A percentile compares a stretch with the other conserved stretches of the same genome.
phyloP scores from a whole-genome alignment of 2,329 filamentous ascomycete species.

The Diaporthe nobilis region DNA sequence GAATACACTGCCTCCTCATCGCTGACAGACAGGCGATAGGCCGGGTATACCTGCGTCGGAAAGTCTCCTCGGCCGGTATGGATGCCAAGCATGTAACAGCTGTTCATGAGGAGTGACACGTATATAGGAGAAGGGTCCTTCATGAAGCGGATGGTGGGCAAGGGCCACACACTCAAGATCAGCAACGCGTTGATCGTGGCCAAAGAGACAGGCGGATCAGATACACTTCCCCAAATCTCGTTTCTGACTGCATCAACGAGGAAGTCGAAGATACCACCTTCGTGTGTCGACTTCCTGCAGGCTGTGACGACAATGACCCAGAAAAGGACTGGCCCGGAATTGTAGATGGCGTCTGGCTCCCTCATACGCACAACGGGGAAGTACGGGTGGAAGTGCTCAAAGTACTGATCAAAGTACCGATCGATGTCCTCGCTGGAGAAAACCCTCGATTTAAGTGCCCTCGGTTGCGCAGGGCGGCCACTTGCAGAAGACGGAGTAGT shows the following conservation, averaged over 20 bases:
- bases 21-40: conserved; percentile 59
- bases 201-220: conserved; percentile 59
- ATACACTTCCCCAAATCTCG: conserved; percentile 61
- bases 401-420: conserved; percentile 70
- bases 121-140: conserved; percentile 65
- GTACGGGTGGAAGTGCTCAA: conserved; percentile 66
- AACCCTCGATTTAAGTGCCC: conserved; percentile 62
- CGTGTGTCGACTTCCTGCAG: conserved; percentile 63
- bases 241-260: conserved; percentile 62
- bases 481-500: conserved; percentile 48
- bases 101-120: conserved; percentile 61
- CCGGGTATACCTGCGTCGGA: conserved; percentile 62
- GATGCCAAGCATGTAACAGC: conserved; percentile 63
- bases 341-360: conserved; percentile 66
- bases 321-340: conserved; percentile 63
- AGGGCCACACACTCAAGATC: conserved; percentile 65
- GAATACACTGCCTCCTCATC: conserved; percentile 67
- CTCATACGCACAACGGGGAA: conserved; percentile 65
- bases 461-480: conserved; percentile 53
- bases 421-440: conserved; percentile 68
- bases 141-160: conserved; percentile 65
- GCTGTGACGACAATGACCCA: conserved; percentile 68
- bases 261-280: conserved; percentile 58
- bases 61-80: conserved; percentile 68
- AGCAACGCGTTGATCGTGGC: conserved; percentile 67